These are phyloP conservation scores for Hydnum rufescens DNA, from an alignment of 768 basidiomycete species.

Conservation along the genomic window DNA sequence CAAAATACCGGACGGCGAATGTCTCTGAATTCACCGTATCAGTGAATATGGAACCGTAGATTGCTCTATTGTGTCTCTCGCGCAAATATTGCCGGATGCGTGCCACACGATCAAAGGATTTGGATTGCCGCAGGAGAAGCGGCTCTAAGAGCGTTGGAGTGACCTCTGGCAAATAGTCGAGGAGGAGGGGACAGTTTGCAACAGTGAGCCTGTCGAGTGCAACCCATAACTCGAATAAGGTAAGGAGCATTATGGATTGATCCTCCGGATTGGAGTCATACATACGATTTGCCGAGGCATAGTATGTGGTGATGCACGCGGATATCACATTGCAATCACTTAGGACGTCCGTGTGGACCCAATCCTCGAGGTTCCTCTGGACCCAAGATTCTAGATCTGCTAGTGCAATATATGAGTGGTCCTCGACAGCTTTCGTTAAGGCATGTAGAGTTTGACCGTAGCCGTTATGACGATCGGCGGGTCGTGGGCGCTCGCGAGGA, in stretches of 20 bases:
- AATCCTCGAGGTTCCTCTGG: constrained; percentile 1
- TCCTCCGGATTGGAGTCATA: constrained; percentile 8
- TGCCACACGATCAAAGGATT: background rate
- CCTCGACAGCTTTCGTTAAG: background rate
- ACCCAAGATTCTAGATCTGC: constrained; percentile 3
- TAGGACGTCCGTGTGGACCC: background rate
- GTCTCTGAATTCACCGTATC: background rate
- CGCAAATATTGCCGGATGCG: background rate
- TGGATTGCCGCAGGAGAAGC: constrained; percentile 16
- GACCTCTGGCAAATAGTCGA: constrained; percentile 28
- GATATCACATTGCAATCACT: background rate
- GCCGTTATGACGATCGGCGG: background rate
- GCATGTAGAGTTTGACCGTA: background rate
- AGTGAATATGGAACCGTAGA: background rate
- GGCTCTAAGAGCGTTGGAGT: constrained; percentile 21
- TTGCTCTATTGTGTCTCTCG: background rate
- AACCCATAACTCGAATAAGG: constrained; percentile 29
- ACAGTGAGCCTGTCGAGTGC: constrained; percentile 24
- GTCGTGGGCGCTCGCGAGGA: background rate
- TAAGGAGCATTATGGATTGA: constrained; percentile 25
- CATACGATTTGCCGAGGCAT: background rate
- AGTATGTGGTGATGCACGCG: background rate
- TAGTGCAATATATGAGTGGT: background rate
- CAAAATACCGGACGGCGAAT: constrained; percentile 20
- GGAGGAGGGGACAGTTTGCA: constrained; percentile 21